phyloP scores from a whole-genome alignment of 1,139 yeast genomes.

The Candida sojae region DNA sequence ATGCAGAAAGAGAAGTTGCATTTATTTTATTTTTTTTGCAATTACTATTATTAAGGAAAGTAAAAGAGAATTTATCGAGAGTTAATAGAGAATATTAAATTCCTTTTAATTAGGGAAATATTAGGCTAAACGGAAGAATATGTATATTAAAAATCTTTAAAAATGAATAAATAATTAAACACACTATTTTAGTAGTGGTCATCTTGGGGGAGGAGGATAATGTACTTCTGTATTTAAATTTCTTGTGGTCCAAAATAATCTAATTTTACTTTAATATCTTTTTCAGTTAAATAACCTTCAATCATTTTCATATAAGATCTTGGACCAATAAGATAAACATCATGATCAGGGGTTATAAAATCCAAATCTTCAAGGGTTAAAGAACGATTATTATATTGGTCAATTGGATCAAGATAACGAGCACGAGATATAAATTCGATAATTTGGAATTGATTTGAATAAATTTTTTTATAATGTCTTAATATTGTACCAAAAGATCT shows the following conservation, averaged over 20 bases:
- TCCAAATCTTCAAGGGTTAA: conserved; percentile 19
- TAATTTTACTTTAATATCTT: conserved; percentile 13
- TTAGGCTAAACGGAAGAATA: background rate
- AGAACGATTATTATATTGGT: conserved; percentile 5
- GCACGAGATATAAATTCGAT: conserved; percentile 22
- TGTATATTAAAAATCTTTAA: background rate
- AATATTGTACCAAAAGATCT: conserved; percentile 33
- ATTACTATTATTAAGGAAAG: background rate
- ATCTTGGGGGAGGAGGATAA: background rate
- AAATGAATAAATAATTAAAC: background rate
- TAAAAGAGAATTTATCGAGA: background rate
- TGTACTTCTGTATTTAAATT: conserved; percentile 1
- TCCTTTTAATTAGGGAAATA: too few relatives aligned
- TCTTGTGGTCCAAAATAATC: conserved; percentile 18
- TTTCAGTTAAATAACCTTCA: conserved; percentile 14
- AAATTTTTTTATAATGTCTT: conserved; percentile 15
- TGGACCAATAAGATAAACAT: conserved; percentile 40
- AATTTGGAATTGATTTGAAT: conserved; percentile 21
- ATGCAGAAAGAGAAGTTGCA: too few relatives aligned
- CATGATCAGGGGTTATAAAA: conserved; percentile 14
- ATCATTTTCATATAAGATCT: conserved; percentile 33
- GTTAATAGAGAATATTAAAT: too few relatives aligned
- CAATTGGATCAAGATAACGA: conserved; percentile 10
- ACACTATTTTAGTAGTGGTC: too few relatives aligned
- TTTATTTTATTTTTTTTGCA: too few relatives aligned